A percentile compares a stretch with the other conserved stretches of the same genome.
Evolutionary conservation across 441 rosid genomes (phyloP).

Genomic region (Eutrema salsugineum): DNA sequence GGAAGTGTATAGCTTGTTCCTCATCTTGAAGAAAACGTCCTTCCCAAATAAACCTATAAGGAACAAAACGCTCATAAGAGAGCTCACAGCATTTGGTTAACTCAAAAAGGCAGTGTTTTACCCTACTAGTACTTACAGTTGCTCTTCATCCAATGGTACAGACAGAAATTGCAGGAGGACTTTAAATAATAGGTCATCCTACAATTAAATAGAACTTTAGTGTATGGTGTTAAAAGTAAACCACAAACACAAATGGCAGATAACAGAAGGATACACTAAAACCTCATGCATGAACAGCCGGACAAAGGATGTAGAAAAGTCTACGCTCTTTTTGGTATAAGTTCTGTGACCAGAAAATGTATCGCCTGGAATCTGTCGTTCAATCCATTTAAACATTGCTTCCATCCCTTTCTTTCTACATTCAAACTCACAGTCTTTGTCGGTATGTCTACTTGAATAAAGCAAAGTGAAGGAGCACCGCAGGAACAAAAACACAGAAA

Average conservation of each 20-base stretch:
- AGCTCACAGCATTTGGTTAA: constrained; percentile 7
- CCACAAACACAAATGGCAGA: background rate
- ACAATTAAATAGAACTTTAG: constrained; percentile 20
- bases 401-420: constrained; percentile 45
- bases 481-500: constrained; percentile 61
- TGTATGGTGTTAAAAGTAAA: background rate
- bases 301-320: constrained; percentile 64
- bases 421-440: constrained; percentile 34
- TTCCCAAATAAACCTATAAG: constrained; percentile 46
- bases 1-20: constrained; percentile 37
- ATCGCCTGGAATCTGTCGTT: constrained; percentile 39
- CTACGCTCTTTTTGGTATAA: constrained; percentile 40
- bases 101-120: constrained; percentile 18
- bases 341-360: constrained; percentile 29
- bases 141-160: constrained; percentile 34
- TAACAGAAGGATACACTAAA: constrained; percentile 19
- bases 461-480: constrained; percentile 65
- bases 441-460: constrained; percentile 37
- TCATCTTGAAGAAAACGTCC: constrained; percentile 28
- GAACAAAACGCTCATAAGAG: constrained; percentile 15
- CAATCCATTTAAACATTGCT: constrained; percentile 69
- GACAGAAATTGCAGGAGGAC: constrained; percentile 65
- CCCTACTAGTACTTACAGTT: constrained; percentile 40
- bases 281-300: constrained; percentile 78
- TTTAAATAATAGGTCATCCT: constrained; percentile 86